Base-by-base conservation (phyloP, 2,329 filamentous ascomycete genomes). In the Trichoderma sp. region DNA sequence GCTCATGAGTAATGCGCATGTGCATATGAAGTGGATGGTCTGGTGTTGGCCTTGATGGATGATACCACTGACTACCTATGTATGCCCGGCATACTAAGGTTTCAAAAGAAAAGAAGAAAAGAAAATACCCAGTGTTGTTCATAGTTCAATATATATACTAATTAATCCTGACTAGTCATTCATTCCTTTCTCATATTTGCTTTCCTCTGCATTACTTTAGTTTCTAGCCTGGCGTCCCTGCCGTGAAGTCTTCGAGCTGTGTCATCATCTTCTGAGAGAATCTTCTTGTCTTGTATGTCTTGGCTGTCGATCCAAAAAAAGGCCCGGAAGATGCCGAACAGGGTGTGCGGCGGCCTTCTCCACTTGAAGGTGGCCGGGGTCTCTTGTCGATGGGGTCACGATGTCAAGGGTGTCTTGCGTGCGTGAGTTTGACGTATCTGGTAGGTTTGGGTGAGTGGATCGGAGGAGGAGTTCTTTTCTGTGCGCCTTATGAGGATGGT, bases 111-210 rank as follows among this genome's bases (percentile, higher is more conserved):
- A 45, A 28, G 15, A 58, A n/a, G 30, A 5, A 14, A 9, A 62
- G 43, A 50, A 60, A 28, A 43, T 48, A 34, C 44, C 59, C 41
- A 30, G 34, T 39, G 17, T 54, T 62, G 34, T 19, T 30, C 54
- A 63, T 63, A 55, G 59, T n/a, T 50, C 10, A 63, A 61, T 61
- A 61, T 60, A 51, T 63, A 60, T 63, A 63, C 50, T 55, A 55
- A 54, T 54, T 63, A 63, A 63, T 63, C 55, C 59, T 26, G 55
- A 19, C 58, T 55, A 50, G 26, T 54, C 59, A 63, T 54, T 63
- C 41, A 55, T 63, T 63, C 50, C 59, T 26, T 63, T 63, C 58
- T 55, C 59, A 63, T 28, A 28, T 26, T 26, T n/a, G n/a, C 15
- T 5, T n/a, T 10, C 7, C 10, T 9, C 10, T 5, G 15, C 41